Conservation (phyloP, 257 asterid species). For the Solanum arcanum region DNA sequence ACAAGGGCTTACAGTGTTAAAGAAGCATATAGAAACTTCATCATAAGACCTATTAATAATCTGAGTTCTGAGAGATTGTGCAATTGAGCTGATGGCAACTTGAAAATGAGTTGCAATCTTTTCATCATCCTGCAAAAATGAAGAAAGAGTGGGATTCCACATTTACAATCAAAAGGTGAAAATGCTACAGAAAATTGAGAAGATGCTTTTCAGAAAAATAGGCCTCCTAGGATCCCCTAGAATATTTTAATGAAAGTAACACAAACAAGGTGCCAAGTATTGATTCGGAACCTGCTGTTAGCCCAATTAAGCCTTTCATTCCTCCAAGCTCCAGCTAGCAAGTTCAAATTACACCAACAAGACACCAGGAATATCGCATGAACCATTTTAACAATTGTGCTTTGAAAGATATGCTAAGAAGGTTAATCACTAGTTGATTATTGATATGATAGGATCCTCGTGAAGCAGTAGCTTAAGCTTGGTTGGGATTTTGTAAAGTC, state of each 20-base stretch:
- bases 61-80: constrained; percentile 70
- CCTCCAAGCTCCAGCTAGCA: background rate
- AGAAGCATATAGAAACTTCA: constrained; percentile 88
- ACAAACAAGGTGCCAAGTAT: background rate
- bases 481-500: background rate
- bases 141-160: background rate
- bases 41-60: constrained; percentile 84
- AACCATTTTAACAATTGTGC: background rate
- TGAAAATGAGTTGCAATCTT: constrained; percentile 51
- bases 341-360: background rate
- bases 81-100: constrained; percentile 47
- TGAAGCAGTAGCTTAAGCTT: background rate
- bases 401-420: background rate
- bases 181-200: background rate
- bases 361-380: background rate
- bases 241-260: background rate
- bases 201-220: background rate
- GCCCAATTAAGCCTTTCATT: background rate
- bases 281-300: background rate
- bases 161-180: background rate
- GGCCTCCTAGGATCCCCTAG: background rate
- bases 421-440: background rate
- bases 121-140: constrained; percentile 41
- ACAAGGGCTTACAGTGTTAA: constrained; percentile 67
- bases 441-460: background rate